Conservation (phyloP, 1,284 basidiomycete species). For the Sanghuangporus weigelae region DNA sequence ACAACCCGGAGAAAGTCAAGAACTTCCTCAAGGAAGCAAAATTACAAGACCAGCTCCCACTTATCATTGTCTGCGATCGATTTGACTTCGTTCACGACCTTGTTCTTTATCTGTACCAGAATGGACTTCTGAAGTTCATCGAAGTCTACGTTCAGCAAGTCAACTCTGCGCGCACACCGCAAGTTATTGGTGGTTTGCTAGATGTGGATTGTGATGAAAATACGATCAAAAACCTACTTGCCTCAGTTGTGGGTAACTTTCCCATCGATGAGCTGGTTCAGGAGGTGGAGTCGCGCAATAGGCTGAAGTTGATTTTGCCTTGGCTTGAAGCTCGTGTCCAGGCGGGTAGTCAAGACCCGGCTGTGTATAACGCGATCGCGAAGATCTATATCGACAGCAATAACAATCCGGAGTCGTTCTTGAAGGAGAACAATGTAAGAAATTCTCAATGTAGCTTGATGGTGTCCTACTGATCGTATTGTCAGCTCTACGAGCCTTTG, state of each 20-base stretch:
- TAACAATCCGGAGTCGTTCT: slow-evolving; percentile 95
- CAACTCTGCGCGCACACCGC: slow-evolving; percentile 97
- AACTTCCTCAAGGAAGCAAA: slow-evolving; percentile 99
- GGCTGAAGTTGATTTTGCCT: slow-evolving; percentile 94
- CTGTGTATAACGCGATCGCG: slow-evolving; percentile 94
- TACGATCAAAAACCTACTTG: slow-evolving; percentile 91
- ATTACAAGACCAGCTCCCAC: slow-evolving; percentile 92
- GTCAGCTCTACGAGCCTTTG: slow-evolving; percentile 88
- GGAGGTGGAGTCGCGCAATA: slow-evolving; percentile 95
- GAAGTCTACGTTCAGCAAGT: slow-evolving; percentile 99
- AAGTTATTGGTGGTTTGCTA: slow-evolving; percentile 94
- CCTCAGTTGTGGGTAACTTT: slow-evolving; percentile 95
- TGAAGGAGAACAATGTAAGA: slow-evolving; percentile 95
- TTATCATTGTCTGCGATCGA: slow-evolving; percentile 99
- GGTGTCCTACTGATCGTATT: slow-evolving; percentile 7
- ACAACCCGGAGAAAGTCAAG: slow-evolving; percentile 99
- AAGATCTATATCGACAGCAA: slow-evolving; percentile 99
- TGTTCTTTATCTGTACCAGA: slow-evolving; percentile 98
- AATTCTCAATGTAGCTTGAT: neutral
- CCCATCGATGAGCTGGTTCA: slow-evolving; percentile 97
- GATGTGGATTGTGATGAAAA: slow-evolving; percentile 98
- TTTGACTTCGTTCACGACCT: slow-evolving; percentile 99
- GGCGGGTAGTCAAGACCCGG: slow-evolving; percentile 86
- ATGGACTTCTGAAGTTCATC: slow-evolving; percentile 95
- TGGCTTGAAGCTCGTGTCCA: slow-evolving; percentile 95